Evolutionary conservation across 1,284 basidiomycete genomes (phyloP).

Genomic region (Gymnopus androsaceus): DNA sequence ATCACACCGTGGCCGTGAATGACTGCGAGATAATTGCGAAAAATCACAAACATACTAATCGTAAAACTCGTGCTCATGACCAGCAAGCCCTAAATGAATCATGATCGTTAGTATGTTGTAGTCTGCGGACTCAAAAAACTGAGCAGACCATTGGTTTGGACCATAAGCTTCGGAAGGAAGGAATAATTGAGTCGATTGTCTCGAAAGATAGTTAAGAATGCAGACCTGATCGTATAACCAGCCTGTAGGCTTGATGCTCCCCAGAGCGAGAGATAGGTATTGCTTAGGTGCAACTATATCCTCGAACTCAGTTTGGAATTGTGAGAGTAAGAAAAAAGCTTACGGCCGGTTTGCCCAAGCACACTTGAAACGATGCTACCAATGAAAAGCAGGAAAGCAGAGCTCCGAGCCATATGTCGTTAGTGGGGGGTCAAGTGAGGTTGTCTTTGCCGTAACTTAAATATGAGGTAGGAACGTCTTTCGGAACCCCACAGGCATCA

Average conservation of each 20-base stretch:
- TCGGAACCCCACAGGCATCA: neutral
- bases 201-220: neutral
- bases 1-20: neutral
- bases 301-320: neutral
- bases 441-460: neutral
- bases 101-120: too few species aligned
- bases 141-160: constrained; percentile 58
- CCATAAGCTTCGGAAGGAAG: constrained; percentile 39
- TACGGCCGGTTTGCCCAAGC: constrained; percentile 4
- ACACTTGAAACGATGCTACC: neutral
- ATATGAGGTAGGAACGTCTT: neutral
- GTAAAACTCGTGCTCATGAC: constrained; percentile 59
- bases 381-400: neutral
- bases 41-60: constrained; percentile 41
- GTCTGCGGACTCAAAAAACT: too few species aligned
- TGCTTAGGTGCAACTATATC: constrained; percentile 51
- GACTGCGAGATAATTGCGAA: neutral
- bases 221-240: constrained; percentile 56
- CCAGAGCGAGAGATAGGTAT: constrained; percentile 49
- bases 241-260: constrained; percentile 48
- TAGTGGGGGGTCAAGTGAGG: neutral
- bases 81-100: too few species aligned
- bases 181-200: neutral
- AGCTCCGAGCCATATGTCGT: neutral
- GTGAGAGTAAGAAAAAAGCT: neutral